These are phyloP conservation scores for Aspergillus phoenicis DNA, from an alignment of 2,329 filamentous ascomycete genomes.

Conservation along the genomic window DNA sequence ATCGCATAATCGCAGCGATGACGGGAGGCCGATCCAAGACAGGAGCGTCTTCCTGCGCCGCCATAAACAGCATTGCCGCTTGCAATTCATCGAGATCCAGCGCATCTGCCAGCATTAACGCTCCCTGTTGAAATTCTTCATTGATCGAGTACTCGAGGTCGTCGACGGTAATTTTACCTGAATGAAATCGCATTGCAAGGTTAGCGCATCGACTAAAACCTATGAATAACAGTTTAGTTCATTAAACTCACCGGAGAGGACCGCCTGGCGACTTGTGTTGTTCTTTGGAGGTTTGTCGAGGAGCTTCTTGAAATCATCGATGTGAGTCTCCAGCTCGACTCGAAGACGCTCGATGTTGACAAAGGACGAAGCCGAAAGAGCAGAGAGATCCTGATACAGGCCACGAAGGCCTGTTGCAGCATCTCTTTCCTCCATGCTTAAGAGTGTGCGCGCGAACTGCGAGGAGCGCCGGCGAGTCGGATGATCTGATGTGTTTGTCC, in stretches of 20 bases:
- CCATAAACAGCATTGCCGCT: slow-evolving; percentile 74
- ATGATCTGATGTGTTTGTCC: slow-evolving; percentile 32
- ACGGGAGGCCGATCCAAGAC: slow-evolving; percentile 72
- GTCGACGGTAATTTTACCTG: slow-evolving; percentile 74
- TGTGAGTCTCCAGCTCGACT: slow-evolving; percentile 65
- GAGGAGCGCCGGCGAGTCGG: slow-evolving; percentile 30
- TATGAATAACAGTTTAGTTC: too few species aligned
- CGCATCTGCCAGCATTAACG: slow-evolving; percentile 80
- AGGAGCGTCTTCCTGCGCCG: slow-evolving; percentile 69
- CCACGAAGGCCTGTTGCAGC: slow-evolving; percentile 76
- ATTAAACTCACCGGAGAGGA: slow-evolving; percentile 64
- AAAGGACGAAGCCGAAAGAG: slow-evolving; percentile 71
- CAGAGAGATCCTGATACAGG: slow-evolving; percentile 82
- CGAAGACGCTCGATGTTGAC: slow-evolving; percentile 70
- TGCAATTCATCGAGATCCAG: slow-evolving; percentile 88
- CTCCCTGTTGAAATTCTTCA: slow-evolving; percentile 80
- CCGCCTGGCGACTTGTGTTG: slow-evolving; percentile 70
- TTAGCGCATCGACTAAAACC: slow-evolving; percentile 19
- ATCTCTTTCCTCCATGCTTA: slow-evolving; percentile 70
- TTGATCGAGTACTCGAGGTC: slow-evolving; percentile 79
- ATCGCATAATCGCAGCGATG: slow-evolving; percentile 79
- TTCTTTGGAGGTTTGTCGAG: slow-evolving; percentile 75
- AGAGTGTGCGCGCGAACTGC: slow-evolving; percentile 24
- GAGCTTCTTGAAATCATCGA: slow-evolving; percentile 69
- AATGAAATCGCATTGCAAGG: slow-evolving; percentile 13